Evolutionary conservation across 441 rosid species (phyloP).

Genomic region (Biscutella laevigata): DNA sequence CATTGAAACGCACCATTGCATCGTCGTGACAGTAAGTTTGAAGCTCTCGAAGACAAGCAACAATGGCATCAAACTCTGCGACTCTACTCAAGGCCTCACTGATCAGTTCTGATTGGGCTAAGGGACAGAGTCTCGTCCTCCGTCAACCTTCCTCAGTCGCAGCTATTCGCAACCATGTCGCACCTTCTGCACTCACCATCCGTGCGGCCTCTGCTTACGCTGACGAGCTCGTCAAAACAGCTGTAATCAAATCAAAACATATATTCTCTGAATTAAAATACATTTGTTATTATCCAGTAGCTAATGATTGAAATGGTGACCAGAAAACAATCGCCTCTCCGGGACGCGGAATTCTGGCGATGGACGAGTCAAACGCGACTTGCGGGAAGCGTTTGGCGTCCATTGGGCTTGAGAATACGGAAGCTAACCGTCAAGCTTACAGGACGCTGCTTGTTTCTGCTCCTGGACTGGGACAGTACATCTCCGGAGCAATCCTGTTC

Average conservation of each 20-base stretch:
- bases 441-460: constrained; percentile 71
- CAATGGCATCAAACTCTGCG: constrained; percentile 61
- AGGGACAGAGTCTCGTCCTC: constrained; percentile 41
- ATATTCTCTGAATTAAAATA: too few relatives aligned
- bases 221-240: constrained; percentile 87
- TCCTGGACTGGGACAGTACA: constrained; percentile 71
- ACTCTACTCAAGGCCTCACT: constrained; percentile 57
- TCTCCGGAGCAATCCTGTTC: constrained; percentile 78
- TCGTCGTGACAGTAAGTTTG: too few relatives aligned
- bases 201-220: constrained; percentile 74
- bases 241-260: constrained; percentile 15
- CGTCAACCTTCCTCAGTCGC: constrained; percentile 51
- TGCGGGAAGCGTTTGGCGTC: constrained; percentile 83
- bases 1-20: constrained; percentile 7
- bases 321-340: constrained; percentile 90
- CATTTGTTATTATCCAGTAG: background rate
- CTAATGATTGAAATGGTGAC: constrained; percentile 14
- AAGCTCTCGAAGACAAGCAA: too few relatives aligned
- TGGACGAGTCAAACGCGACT: constrained; percentile 95
- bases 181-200: constrained; percentile 37
- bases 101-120: constrained; percentile 62
- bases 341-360: constrained; percentile 87
- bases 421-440: constrained; percentile 95
- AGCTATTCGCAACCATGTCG: constrained; percentile 32
- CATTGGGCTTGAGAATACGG: constrained; percentile 77